phyloP scores from a whole-genome alignment of 2,329 filamentous ascomycete genomes.

The Exophiala mesophila region DNA sequence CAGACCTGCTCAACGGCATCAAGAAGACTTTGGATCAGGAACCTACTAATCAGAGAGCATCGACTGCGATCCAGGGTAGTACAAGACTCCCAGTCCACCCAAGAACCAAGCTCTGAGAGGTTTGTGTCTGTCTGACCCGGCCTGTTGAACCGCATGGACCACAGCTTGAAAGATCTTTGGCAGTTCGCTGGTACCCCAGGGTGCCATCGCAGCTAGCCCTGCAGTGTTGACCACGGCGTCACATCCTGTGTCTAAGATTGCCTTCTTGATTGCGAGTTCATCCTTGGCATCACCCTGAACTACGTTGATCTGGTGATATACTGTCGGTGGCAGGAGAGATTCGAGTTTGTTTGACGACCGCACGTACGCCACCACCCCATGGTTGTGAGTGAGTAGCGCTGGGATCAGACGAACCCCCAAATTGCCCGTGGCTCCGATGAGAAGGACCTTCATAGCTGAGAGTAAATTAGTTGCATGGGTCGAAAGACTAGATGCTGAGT shows the following conservation, averaged over 20 bases:
- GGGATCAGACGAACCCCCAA: constrained; percentile 35
- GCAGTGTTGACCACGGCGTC: constrained; percentile 40
- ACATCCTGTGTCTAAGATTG: constrained; percentile 35
- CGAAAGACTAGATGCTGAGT: too few species aligned
- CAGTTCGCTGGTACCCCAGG: constrained; percentile 35
- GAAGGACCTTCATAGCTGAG: constrained; percentile 40
- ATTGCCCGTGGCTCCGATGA: constrained; percentile 39
- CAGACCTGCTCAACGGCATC: background rate
- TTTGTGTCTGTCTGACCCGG: constrained; percentile 30
- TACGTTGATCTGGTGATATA: constrained; percentile 32
- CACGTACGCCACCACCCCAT: constrained; percentile 38
- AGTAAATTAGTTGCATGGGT: too few species aligned
- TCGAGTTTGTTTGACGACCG: constrained; percentile 37
- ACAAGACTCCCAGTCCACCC: constrained; percentile 33
- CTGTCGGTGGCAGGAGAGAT: constrained; percentile 31
- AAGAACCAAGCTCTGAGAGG: constrained; percentile 39
- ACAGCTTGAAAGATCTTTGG: constrained; percentile 36
- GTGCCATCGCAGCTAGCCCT: constrained; percentile 35
- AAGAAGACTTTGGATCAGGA: background rate
- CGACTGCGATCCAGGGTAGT: constrained; percentile 33
- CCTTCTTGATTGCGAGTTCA: constrained; percentile 31
- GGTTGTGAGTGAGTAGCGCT: constrained; percentile 32
- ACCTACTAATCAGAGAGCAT: constrained; percentile 35
- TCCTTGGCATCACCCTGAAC: constrained; percentile 39
- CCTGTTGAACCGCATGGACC: constrained; percentile 31